Base-by-base conservation (phyloP, 2,329 filamentous ascomycete genomes). In the Colletotrichum godetiae region DNA sequence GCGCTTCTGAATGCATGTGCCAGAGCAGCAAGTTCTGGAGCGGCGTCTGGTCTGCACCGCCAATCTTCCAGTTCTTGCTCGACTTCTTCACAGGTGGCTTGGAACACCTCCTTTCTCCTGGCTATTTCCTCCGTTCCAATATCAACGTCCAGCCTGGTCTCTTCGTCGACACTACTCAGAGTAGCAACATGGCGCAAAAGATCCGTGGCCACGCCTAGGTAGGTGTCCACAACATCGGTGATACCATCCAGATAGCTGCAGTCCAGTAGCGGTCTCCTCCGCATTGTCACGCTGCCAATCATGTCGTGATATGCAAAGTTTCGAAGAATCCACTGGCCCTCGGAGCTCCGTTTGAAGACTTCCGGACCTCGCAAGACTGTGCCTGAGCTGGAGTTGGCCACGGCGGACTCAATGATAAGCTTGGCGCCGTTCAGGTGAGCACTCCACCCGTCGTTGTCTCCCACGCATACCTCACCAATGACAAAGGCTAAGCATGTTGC, bases 221-320 rank as follows among this genome's bases (percentile, higher is more conserved):
- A 76, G 8, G 68, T 73, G 53, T 76, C 74, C 1, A 76, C 69
- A 5, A 75, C 74, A 8, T 76, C 73, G 6, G 65, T 70, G 55
- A 76, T 76, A 10, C 65, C 74, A 24, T 70, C 62, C 12, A 76
- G 22, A 33, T 76, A 76, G 0, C 57, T 56, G n/a, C 49, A 61
- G 37, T 75, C 72, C 19, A 76, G 65, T 5, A 76, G 37, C 1
- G 74, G 74, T 3, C 65, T 42, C 33, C 73, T 59, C 29, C 73
- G 35, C 1, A 75, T 42, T 6, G 73, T 76, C 1, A 76, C 46
- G 13, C 71, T 73, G 4, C 55, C 71, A 8, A 73, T 62, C 3
- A 74, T 73, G 55, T 76, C 75, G 57, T 76, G 75, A 52, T 76
- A 76, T 2, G 75, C 75, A 64, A 76, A 76, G 35, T 76, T 75